Evolutionary conservation across 192 early-diverging fungal species (phyloP).

Genomic region (Pilaira anomala): DNA sequence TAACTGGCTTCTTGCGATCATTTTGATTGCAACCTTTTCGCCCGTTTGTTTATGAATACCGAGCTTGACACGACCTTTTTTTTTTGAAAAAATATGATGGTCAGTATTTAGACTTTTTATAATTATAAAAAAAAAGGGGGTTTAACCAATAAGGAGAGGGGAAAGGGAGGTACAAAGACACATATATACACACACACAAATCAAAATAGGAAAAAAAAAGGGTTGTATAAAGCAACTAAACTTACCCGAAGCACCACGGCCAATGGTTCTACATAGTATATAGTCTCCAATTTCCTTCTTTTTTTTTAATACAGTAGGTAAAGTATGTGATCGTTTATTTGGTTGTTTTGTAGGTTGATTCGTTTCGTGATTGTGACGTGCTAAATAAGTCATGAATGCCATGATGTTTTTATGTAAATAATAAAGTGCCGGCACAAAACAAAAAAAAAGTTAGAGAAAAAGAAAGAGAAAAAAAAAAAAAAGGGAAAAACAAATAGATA

Average conservation of each 20-base stretch:
- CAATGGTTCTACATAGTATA: slow-evolving; percentile 62
- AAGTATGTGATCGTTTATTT: slow-evolving; percentile 14
- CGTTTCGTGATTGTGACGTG: slow-evolving; percentile 15
- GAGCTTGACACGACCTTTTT: slow-evolving; percentile 38
- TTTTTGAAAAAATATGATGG: slow-evolving; percentile 1
- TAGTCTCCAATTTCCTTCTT: slow-evolving; percentile 55
- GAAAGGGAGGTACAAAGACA: not conserved
- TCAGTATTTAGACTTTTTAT: not conserved
- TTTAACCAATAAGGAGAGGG: not conserved
- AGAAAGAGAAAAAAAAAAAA: slow-evolving; percentile 8
- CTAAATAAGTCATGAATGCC: slow-evolving; percentile 19
- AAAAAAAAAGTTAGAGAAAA: not conserved
- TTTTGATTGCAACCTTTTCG: slow-evolving; percentile 36
- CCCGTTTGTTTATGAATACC: slow-evolving; percentile 34
- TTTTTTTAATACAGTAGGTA: slow-evolving; percentile 15
- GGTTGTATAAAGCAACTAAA: not conserved
- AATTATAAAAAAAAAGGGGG: not conserved
- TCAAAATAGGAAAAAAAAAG: slow-evolving; percentile 8
- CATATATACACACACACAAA: not conserved
- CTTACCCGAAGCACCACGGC: slow-evolving; percentile 60
- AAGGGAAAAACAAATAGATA: not conserved
- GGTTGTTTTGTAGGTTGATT: not conserved
- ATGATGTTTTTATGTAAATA: slow-evolving; percentile 5
- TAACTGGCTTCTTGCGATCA: slow-evolving; percentile 30
- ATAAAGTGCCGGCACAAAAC: not conserved